phyloP scores from a whole-genome alignment of 192 early-diverging fungal genomes.

The Coemansia sp. region DNA sequence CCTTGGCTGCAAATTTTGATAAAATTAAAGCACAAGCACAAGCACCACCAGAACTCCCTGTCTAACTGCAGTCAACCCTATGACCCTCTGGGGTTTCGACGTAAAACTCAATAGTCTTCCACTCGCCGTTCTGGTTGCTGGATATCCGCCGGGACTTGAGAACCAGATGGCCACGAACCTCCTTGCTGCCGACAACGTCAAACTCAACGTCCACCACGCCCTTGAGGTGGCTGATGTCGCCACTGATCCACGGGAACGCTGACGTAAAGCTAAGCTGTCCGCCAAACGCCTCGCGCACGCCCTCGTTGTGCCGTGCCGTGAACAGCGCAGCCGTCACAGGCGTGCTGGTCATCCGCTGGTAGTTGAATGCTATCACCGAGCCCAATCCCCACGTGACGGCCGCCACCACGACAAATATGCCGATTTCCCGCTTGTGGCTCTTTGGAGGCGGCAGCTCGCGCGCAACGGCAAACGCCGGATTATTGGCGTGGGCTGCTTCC shows the following conservation, averaged over 20 bases:
- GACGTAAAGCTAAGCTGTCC: conserved; percentile 50
- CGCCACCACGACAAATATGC: conserved; percentile 37
- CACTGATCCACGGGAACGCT: conserved; percentile 56
- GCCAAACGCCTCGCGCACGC: conserved; percentile 35
- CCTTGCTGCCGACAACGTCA: conserved; percentile 48
- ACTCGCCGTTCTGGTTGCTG: conserved; percentile 54
- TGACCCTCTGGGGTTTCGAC: conserved; percentile 38
- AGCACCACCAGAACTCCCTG: background rate
- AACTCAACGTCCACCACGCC: conserved; percentile 54
- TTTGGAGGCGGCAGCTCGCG: conserved; percentile 48
- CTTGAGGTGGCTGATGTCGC: conserved; percentile 54
- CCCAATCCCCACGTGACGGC: conserved; percentile 51
- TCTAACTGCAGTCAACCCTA: conserved; percentile 38
- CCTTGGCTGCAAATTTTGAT: too few species aligned
- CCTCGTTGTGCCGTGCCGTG: conserved; percentile 49
- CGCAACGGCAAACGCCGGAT: conserved; percentile 52
- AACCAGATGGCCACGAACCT: conserved; percentile 36
- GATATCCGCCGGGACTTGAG: conserved; percentile 44
- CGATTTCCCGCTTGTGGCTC: conserved; percentile 51
- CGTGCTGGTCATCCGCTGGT: conserved; percentile 56
- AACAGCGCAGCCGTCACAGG: conserved; percentile 54
- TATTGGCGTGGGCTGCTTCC: conserved; percentile 45
- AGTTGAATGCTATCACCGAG: conserved; percentile 54
- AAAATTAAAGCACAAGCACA: too few species aligned
- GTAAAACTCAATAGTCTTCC: conserved; percentile 50